phyloP scores from a whole-genome alignment of 139 green algal species.

The Parachlorella kessleri region DNA sequence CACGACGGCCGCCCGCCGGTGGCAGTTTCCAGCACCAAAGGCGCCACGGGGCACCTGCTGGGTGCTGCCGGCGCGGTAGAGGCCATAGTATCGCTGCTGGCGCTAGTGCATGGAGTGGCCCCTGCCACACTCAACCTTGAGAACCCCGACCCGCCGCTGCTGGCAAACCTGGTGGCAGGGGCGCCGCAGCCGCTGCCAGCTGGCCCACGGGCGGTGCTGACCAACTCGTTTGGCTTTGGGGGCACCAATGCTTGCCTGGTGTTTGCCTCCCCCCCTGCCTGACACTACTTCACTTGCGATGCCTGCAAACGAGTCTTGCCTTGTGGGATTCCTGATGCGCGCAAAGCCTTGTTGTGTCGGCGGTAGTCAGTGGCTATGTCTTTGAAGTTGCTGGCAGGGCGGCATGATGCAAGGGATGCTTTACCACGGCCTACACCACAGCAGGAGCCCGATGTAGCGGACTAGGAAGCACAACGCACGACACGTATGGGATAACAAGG shows the following conservation, averaged over 20 bases:
- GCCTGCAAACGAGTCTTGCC: too few species aligned
- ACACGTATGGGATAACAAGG: too few species aligned
- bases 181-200: slow-evolving; percentile 5
- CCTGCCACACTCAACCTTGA: slow-evolving; percentile 86
- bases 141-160: slow-evolving; percentile 51
- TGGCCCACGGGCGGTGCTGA: slow-evolving; percentile 62
- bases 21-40: slow-evolving; percentile 86
- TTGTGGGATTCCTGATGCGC: neutral
- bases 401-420: too few species aligned
- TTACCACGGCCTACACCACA: too few species aligned
- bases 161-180: slow-evolving; percentile 46
- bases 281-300: neutral
- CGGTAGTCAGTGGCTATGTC: too few species aligned
- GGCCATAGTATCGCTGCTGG: slow-evolving; percentile 75
- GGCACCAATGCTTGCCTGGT: slow-evolving; percentile 88
- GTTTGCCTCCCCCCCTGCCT: slow-evolving; percentile 59
- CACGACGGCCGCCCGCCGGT: slow-evolving; percentile 20
- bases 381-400: too few species aligned
- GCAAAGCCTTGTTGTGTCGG: neutral
- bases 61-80: slow-evolving; percentile 91
- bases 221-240: slow-evolving; percentile 97
- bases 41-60: slow-evolving; percentile 91
- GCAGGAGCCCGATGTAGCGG: too few species aligned
- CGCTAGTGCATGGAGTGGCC: slow-evolving; percentile 58
- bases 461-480: too few species aligned